Evolutionary conservation across 2,329 filamentous ascomycete species (phyloP).

Genomic region (Ceratocystis papillata): DNA sequence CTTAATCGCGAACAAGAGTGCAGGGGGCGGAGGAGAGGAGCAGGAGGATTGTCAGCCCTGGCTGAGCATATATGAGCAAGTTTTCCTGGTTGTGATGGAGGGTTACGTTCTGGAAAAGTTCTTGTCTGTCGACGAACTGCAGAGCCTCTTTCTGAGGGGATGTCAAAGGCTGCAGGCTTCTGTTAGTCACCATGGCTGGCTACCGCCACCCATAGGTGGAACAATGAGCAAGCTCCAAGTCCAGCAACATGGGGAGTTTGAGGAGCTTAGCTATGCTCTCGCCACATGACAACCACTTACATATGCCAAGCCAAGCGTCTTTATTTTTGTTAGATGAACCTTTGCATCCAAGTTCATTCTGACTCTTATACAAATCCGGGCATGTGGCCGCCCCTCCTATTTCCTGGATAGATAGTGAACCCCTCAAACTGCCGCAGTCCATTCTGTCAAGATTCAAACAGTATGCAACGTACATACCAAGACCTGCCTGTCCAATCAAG

Average conservation of each 20-base stretch:
- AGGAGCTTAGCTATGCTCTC: no score
- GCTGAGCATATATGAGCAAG: constrained; percentile 21
- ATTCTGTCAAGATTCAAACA: neutral
- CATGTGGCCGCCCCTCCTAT: no score
- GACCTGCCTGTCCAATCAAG: constrained; percentile 3
- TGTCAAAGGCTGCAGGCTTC: no score
- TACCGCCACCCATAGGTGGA: no score
- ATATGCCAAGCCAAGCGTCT: no score
- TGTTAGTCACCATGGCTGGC: no score
- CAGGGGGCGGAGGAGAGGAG: neutral
- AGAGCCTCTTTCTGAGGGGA: neutral
- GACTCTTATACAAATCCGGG: no score
- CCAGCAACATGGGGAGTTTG: no score
- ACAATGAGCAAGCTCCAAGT: no score
- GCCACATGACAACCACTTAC: no score
- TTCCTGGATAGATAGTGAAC: neutral
- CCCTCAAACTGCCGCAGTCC: neutral
- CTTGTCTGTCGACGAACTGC: neutral
- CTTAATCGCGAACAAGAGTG: constrained; percentile 6
- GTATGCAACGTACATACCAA: neutral
- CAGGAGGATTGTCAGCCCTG: neutral
- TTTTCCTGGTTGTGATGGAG: constrained; percentile 4
- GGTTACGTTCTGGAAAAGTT: neutral
- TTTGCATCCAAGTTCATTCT: no score
- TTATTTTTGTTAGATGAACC: no score